These are phyloP conservation scores for Pythium volutum DNA, from an alignment of 352 stramenopile species.

Conservation along the genomic window DNA sequence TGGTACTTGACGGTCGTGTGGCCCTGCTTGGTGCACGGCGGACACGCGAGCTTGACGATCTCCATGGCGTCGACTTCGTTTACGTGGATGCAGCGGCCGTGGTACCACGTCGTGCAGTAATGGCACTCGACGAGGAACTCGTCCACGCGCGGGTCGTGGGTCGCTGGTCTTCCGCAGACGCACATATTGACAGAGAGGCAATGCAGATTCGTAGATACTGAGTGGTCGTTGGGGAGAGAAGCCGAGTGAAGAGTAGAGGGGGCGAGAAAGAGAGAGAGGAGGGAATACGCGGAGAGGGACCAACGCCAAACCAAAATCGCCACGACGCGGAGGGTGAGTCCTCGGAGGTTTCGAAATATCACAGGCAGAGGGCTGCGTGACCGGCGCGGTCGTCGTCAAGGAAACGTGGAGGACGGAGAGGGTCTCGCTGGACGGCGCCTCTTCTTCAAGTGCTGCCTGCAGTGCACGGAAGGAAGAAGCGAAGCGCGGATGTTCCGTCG, in stretches of 20 bases:
- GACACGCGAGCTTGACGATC: conserved; percentile 54
- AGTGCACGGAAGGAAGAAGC: not conserved
- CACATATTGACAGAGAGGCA: conserved; percentile 11
- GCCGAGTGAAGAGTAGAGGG: not conserved
- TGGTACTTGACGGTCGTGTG: conserved; percentile 37
- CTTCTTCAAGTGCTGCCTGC: conserved; percentile 29
- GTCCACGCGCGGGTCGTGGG: conserved; percentile 21
- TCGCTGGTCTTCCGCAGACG: conserved; percentile 24
- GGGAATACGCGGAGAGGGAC: not conserved
- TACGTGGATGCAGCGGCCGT: conserved; percentile 50
- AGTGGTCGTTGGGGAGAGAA: too few species aligned
- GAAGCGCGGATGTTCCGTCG: not conserved
- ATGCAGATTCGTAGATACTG: too few species aligned
- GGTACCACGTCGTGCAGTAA: conserved; percentile 63
- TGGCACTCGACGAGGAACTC: conserved; percentile 66
- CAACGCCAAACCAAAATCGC: conserved; percentile 4
- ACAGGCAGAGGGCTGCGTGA: too few species aligned
- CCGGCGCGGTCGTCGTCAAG: not conserved
- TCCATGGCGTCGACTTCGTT: conserved; percentile 58
- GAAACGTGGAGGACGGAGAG: not conserved
- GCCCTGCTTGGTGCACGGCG: conserved; percentile 39
- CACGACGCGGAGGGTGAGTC: not conserved
- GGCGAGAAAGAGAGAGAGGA: not conserved
- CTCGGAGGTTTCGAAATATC: conserved; percentile 6
- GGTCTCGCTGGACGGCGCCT: conserved; percentile 22